Base-by-base conservation (phyloP, 306 rosid species). In the Trifolium repens region DNA sequence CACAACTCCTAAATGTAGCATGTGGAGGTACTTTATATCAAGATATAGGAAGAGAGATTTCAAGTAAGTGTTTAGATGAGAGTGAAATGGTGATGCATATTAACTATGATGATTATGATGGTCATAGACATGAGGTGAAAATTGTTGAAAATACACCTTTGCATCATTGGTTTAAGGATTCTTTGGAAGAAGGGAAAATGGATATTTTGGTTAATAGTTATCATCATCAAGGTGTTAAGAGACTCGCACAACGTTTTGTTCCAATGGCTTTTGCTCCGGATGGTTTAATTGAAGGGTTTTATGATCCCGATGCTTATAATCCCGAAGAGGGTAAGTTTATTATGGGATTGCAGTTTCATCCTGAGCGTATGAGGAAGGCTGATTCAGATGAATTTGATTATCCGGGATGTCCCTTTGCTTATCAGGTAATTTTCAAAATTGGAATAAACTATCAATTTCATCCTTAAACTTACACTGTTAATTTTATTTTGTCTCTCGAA, bases 281-380 rank as follows among this genome's bases (percentile, higher is more conserved):
- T 88, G 90, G 97, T 61, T 83, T 94, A 84, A 78, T 90, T 22
- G 96, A 94, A 87, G 97, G 94, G 50, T 91, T 91, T 76, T 94
- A 94, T 72, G 97, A 94, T 27, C 91, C 93, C 0, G 97, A 90
- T 84, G 96, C 91, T 81, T 91, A 91, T 80, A 88, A 88, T 78
- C 97, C 96, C 1, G 91, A 90, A 54, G 96, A 90, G 79, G 97
- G 98, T 1, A 94, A 94, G 83, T 94, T 94, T 26, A 91, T 94
- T 2, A 94, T 94, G 98, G 97, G 97, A 1, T 89, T 94, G 59
- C 98, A 94, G 43, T 94, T 94, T 82, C 97, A 94, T 60, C 98
- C 98, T 1, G 98, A 94, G 49, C 73, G 97, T 65, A 94, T 94
- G 98, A 86, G 97, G 65, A 79, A 46, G 47, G 57, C 76, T 4